phyloP scores from a whole-genome alignment of 23 red algal species.

The Gracilaria vermiculophylla region DNA sequence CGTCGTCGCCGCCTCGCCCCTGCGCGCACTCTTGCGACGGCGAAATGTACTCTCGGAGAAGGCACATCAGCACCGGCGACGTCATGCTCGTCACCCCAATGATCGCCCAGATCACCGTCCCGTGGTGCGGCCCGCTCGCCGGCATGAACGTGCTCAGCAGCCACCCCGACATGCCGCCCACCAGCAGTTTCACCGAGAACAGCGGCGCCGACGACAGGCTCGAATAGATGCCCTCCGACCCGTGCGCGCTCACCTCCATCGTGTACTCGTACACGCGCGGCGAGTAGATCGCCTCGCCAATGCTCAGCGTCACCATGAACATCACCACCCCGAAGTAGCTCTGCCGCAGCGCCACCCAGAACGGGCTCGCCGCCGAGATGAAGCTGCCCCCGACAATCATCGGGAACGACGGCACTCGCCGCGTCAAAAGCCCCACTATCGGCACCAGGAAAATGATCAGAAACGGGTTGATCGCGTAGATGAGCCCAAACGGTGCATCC shows the following conservation, averaged over 20 bases:
- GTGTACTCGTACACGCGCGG: conserved; percentile 86
- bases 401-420: conserved; percentile 66
- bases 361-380: conserved; percentile 70
- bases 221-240: conserved; percentile 90
- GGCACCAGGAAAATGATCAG: conserved; percentile 93
- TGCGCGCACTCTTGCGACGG: not conserved
- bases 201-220: conserved; percentile 87
- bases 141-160: conserved; percentile 87
- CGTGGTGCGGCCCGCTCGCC: conserved; percentile 13
- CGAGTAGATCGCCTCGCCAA: conserved; percentile 84
- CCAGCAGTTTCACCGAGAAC: conserved; percentile 85
- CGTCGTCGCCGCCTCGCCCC: not conserved
- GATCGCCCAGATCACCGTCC: conserved; percentile 62
- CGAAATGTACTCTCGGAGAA: conserved; percentile 60
- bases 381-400: conserved; percentile 92
- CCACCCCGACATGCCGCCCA: conserved; percentile 90
- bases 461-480: conserved; percentile 96
- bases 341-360: conserved; percentile 77
- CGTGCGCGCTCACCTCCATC: conserved; percentile 79
- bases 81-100: conserved; percentile 67
- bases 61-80: conserved; percentile 73
- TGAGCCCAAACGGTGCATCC: conserved; percentile 85
- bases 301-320: conserved; percentile 86
- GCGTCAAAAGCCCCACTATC: conserved; percentile 66
- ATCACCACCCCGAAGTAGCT: conserved; percentile 72